Conservation (phyloP, 768 basidiomycete species). For the Naganishia kalamii region DNA sequence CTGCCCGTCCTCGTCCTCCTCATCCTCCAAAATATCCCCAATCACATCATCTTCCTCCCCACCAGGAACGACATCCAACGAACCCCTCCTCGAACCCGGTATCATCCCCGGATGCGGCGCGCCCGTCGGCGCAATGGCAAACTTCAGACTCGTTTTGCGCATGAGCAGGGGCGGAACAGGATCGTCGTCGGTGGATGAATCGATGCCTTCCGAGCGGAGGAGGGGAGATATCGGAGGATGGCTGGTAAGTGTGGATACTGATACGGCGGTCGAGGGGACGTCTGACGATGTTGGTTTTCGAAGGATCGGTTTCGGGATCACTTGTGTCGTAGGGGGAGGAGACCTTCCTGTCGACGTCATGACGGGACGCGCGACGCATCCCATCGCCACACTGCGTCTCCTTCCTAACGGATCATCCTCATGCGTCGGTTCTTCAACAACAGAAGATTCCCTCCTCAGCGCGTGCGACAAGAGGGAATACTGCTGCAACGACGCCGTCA, state of each 20-base stretch:
- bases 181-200: background rate
- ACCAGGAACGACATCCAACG: background rate
- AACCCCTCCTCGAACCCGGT: background rate
- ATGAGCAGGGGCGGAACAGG: background rate
- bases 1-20: background rate
- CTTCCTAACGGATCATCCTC: no score
- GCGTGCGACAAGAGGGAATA: background rate
- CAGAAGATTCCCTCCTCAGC: no score
- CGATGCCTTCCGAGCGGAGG: no score
- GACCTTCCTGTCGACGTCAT: background rate
- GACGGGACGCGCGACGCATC: background rate
- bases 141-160: background rate
- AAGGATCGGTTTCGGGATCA: constrained; percentile 10
- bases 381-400: background rate
- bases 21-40: no score
- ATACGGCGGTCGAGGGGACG: background rate
- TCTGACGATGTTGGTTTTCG: background rate
- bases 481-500: constrained; percentile 6
- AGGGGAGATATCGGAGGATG: background rate
- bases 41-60: background rate
- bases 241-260: background rate
- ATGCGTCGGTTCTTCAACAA: no score
- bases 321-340: background rate
- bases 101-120: background rate
- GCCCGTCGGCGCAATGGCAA: background rate